phyloP scores from a whole-genome alignment of 169 alveolate species.

The Plasmodium gallinaceum region DNA sequence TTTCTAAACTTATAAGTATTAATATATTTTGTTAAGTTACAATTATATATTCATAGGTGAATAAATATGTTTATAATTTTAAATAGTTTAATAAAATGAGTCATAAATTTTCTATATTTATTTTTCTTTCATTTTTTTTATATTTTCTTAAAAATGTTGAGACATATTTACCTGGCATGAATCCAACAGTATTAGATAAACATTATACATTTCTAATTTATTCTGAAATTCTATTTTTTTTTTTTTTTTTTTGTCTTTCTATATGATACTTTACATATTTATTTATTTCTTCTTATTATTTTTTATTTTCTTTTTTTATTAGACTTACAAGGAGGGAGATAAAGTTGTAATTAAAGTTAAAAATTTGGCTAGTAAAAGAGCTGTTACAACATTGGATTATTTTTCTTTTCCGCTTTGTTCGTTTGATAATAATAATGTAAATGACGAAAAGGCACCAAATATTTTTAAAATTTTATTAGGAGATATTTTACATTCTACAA shows the following conservation, averaged over 20 bases:
- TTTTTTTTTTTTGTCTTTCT: too few relatives aligned
- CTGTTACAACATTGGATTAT: constrained; percentile 61
- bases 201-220: too few relatives aligned
- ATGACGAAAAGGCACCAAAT: constrained; percentile 35
- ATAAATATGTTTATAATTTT: constrained; percentile 2
- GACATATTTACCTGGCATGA: constrained; percentile 73
- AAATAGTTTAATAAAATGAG: constrained; percentile 14
- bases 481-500: constrained; percentile 31
- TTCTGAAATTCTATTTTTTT: too few relatives aligned
- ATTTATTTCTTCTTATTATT: background rate
- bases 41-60: background rate
- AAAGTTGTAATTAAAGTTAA: constrained; percentile 49
- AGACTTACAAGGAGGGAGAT: constrained; percentile 49
- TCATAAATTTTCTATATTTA: background rate
- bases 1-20: too few relatives aligned
- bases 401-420: constrained; percentile 63
- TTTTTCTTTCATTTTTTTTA: constrained; percentile 1
- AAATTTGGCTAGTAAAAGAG: constrained; percentile 66
- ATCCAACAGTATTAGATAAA: constrained; percentile 40
- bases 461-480: constrained; percentile 58
- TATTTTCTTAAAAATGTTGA: constrained; percentile 28
- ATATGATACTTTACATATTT: background rate
- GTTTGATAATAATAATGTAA: constrained; percentile 7
- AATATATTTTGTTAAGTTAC: too few relatives aligned
- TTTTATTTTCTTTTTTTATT: background rate